phyloP scores from a whole-genome alignment of 169 alveolate species.

The Nephromyces sp. region DNA sequence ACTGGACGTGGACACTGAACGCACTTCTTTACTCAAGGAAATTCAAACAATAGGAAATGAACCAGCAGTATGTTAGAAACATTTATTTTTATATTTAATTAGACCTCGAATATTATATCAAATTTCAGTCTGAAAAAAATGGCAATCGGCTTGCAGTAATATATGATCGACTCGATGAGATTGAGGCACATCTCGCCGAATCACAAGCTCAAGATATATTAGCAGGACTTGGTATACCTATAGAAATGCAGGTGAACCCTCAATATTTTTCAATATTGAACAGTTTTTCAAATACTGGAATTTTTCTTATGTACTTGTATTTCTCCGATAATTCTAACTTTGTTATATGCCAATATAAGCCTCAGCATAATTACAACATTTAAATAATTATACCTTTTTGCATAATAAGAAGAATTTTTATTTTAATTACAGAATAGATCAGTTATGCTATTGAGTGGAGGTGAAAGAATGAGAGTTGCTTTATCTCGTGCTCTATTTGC shows the following conservation, averaged over 20 bases:
- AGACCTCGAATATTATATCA: too few relatives aligned
- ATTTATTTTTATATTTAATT: too few relatives aligned
- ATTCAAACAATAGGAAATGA: slow-evolving; percentile 55
- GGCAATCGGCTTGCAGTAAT: slow-evolving; percentile 57
- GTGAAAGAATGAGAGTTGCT: slow-evolving; percentile 46
- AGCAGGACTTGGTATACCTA: slow-evolving; percentile 29
- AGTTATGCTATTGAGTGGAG: slow-evolving; percentile 29
- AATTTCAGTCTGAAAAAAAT: slow-evolving; percentile 40
- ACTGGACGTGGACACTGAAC: slow-evolving; percentile 83
- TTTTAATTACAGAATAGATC: not conserved
- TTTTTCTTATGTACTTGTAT: not conserved
- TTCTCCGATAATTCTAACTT: not conserved
- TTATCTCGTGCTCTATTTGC: slow-evolving; percentile 72
- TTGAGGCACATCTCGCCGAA: slow-evolving; percentile 85
- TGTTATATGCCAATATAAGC: not conserved
- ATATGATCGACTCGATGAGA: slow-evolving; percentile 70
- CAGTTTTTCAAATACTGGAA: not conserved
- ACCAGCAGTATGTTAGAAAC: too few relatives aligned
- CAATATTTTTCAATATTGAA: not conserved
- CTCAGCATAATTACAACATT: not conserved
- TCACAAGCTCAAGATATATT: slow-evolving; percentile 73
- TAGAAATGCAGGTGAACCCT: slow-evolving; percentile 23
- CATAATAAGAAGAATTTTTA: not conserved
- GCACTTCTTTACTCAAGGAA: slow-evolving; percentile 72
- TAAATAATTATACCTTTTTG: not conserved